phyloP scores from a whole-genome alignment of 495 filamentous ascomycete genomes.

The Tuber calosporum region DNA sequence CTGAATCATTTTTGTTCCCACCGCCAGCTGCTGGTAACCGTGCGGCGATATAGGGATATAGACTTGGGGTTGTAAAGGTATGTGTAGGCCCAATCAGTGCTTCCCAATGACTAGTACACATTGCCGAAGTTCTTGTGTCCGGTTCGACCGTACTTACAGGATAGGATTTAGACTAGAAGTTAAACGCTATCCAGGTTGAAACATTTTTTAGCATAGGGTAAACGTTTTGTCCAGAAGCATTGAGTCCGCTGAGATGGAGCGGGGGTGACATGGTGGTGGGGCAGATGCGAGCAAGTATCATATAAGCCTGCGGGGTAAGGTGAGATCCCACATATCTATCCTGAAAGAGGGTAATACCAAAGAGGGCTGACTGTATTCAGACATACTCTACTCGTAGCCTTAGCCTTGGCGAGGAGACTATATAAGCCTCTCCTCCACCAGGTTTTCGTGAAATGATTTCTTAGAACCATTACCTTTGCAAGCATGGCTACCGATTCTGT shows the following conservation, averaged over 20 bases:
- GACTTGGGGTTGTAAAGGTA: background rate
- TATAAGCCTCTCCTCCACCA: background rate
- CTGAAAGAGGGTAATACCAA: background rate
- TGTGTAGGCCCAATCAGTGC: background rate
- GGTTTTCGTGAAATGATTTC: background rate
- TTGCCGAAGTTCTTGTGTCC: no score
- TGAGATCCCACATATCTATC: background rate
- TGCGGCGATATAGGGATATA: background rate
- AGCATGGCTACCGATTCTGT: background rate
- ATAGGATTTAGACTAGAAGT: background rate
- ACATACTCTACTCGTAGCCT: background rate
- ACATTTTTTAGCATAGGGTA: no score
- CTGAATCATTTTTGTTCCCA: background rate
- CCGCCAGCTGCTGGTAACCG: background rate
- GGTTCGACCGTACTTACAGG: background rate
- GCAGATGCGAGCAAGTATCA: background rate
- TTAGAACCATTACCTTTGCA: background rate
- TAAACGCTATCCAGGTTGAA: no score
- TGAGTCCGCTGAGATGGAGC: background rate
- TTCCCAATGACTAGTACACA: background rate
- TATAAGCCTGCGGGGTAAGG: background rate
- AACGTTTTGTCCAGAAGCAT: background rate
- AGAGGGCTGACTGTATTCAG: background rate
- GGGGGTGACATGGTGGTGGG: background rate
- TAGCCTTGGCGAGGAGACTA: background rate